Evolutionary conservation across 139 green algal genomes (phyloP).

Genomic region (Limnomonas spitsbergensis): DNA sequence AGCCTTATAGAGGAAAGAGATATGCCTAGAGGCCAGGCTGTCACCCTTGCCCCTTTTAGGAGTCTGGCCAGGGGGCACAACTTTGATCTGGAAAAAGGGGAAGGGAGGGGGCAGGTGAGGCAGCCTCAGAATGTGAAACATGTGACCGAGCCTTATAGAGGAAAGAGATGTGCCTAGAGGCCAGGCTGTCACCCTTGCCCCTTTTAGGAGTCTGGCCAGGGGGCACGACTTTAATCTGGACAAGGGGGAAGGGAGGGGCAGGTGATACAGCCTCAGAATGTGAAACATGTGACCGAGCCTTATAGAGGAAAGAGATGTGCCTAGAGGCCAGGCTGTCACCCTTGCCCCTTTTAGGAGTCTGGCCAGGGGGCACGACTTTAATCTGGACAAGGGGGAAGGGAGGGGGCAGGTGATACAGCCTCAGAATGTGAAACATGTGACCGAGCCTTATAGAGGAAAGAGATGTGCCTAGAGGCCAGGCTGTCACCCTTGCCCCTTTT

Average conservation of each 20-base stretch:
- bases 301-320: no score
- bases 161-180: conserved; percentile 49
- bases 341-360: background rate
- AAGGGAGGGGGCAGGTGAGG: no score
- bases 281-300: no score
- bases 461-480: conserved; percentile 39
- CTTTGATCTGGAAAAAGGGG: conserved; percentile 2
- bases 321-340: conserved; percentile 23
- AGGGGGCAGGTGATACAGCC: background rate
- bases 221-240: conserved; percentile 3
- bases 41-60: background rate
- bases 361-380: background rate
- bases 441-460: no score
- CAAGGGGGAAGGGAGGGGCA: no score
- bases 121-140: no score
- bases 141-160: no score
- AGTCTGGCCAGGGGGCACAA: background rate
- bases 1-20: no score
- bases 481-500: background rate
- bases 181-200: background rate
- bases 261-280: no score
- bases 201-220: background rate
- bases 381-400: background rate
- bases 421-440: no score
- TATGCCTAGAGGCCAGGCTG: conserved; percentile 35